Evolutionary conservation across 768 basidiomycete genomes (phyloP), one percentile per base, ranked within the genome.

Genomic region (Hirschioporus abietinus): DNA sequence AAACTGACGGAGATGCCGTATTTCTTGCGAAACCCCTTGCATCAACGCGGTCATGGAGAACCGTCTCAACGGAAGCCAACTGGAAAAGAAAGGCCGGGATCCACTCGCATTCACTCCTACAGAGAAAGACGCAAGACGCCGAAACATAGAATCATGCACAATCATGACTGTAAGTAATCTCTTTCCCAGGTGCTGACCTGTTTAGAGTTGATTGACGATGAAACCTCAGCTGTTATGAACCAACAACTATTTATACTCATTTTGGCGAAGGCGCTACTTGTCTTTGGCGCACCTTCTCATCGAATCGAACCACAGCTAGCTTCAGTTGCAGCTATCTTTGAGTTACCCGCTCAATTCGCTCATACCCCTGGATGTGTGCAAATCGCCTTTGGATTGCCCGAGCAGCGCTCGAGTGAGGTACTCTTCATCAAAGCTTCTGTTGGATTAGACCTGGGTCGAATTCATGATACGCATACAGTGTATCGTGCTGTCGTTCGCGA

Each of bases 251-350:
- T 97, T 78, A 82, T 97, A 62, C 79, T 96, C 71, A 89, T 89
- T 73, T 84, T 97, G 26, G 92, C 93, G 1, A 91, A 93, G 74
- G 92, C 92, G 12, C 83, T 98, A 66, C 86, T 98, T 74, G 83
- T 88, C 20, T 96, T 92, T 74, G 95, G 95, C 23, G 92, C 95
- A n/a, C 95, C 95, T 1, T 94, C 93, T 24, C 96, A 97, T 76
- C 85, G 96, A 20, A 90, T 96, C 68, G 94, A 96, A 78, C 88
- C 92, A 0, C 95, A 96, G 74, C 84, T 98, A 57, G 82, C 83
- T 66, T 86, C 91, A 4, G 94, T 93, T 1, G 90, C 94, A 7
- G 78, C 73, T 18, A 78, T 81, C 1, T 77, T 83, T 60, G 80
- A 81, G 25, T 71, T 83, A 66, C 77, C 81, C 68, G 81, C 80